A percentile compares a stretch with the other conserved stretches of the same genome.
Evolutionary conservation across 2,329 filamentous ascomycete species (phyloP).

Genomic region (Phyllosticta paracitricarpa): DNA sequence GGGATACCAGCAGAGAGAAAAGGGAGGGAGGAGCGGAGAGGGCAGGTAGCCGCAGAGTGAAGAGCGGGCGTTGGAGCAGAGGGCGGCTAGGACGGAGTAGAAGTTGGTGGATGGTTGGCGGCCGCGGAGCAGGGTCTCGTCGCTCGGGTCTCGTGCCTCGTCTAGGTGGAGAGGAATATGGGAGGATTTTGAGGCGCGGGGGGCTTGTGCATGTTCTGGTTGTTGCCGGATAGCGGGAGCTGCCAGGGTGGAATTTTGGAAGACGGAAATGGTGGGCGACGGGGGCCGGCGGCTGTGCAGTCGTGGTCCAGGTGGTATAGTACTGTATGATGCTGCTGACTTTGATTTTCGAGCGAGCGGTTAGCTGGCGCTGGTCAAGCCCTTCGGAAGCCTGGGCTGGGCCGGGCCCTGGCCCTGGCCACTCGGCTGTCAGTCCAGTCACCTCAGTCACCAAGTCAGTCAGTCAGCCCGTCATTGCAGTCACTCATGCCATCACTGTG

Average conservation of each 20-base stretch:
- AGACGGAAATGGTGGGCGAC: neutral
- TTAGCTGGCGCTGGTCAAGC: neutral
- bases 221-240: neutral
- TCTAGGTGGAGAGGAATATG: neutral
- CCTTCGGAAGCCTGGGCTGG: neutral
- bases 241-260: slow-evolving; percentile 6
- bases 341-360: neutral
- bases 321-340: neutral
- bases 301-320: neutral
- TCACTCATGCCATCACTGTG: neutral
- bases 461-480: too few relatives aligned
- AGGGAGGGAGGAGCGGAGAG: slow-evolving; percentile 50
- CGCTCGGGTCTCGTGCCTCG: slow-evolving; percentile 1
- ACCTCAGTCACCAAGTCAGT: too few relatives aligned
- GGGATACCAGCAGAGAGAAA: slow-evolving; percentile 31
- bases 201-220: slow-evolving; percentile 7
- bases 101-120: neutral
- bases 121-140: neutral
- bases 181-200: neutral
- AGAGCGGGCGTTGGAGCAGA: slow-evolving; percentile 13
- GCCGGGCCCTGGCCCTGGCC: too few relatives aligned
- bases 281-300: neutral
- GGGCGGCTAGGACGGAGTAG: neutral
- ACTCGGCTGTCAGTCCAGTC: neutral
- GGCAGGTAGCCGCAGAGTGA: slow-evolving; percentile 22